Evolutionary conservation across 2,329 filamentous ascomycete genomes (phyloP), one percentile per base, ranked within the genome.

Genomic region (Sporothrix variecibatus): DNA sequence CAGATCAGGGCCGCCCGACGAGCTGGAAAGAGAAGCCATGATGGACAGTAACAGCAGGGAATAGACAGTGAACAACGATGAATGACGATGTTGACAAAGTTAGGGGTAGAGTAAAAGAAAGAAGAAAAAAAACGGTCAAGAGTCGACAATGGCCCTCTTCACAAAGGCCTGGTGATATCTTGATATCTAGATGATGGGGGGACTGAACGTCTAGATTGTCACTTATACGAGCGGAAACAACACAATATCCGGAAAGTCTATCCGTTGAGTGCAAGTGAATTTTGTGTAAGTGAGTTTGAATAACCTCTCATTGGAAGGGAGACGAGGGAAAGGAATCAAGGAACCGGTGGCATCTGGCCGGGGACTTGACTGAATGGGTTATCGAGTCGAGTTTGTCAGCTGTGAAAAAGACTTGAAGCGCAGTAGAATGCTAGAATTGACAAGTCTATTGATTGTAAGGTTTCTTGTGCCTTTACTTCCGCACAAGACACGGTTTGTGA

Each of bases 311-410:
- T 56, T 56, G 53, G 53, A 56, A 56, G 53, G 53, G 23, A 28
- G 53, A 20, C 1, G 20, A 49, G 46, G 46, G 46, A 49, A 49
- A 15, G 46, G 46, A 49, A 15, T 6, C 20, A 15, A 20, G 12
- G 46, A 49, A 49, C 46, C 46, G 46, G 46, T 20, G 15, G 15
- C 46, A 17, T 49, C 20, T 5, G 12, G 6, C 23, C 11, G 6
- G 53, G 23, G 12, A 23, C 51, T 23, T 23, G 23, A 26, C 51
- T 8, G n/a, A 9, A 11, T 2, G 1, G 9, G 9, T 58, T 58
- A 20, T 58, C 56, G 56, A 58, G 56, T 58, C 56, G 56, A 58
- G 56, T 58, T 58, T 17, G 56, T 31, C 26, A 58, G 56, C 56
- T 58, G 53, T 17, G 26, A 31, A 31, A 11, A 58, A 58, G 26